Evolutionary conservation across 2,329 filamentous ascomycete species (phyloP).

Genomic region (Penicillium occitanis): DNA sequence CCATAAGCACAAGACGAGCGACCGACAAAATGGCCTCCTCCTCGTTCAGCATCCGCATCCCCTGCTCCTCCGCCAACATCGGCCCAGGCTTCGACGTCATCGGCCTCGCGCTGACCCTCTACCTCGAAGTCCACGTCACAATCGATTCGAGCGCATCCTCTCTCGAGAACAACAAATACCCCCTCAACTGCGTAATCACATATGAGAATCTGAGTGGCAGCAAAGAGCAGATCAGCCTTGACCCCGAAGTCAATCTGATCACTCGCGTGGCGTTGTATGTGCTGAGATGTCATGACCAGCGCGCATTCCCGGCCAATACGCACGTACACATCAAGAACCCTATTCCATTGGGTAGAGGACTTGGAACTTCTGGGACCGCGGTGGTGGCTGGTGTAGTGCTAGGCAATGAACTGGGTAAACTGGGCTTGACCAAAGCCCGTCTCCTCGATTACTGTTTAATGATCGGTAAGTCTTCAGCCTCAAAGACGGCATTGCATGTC

Average conservation of each 20-base stretch:
- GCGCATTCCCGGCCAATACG: slow-evolving; percentile 79
- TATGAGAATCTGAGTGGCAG: slow-evolving; percentile 82
- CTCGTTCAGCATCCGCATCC: slow-evolving; percentile 72
- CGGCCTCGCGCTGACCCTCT: slow-evolving; percentile 85
- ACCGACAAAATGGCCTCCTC: slow-evolving; percentile 24
- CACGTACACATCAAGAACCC: slow-evolving; percentile 94
- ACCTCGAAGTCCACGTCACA: slow-evolving; percentile 84
- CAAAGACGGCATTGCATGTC: not conserved
- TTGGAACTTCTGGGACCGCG: slow-evolving; percentile 93
- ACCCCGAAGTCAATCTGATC: slow-evolving; percentile 86
- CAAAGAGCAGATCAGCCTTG: slow-evolving; percentile 71
- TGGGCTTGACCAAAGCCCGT: slow-evolving; percentile 74
- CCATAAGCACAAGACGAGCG: slow-evolving; percentile 1
- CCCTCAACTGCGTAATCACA: slow-evolving; percentile 73
- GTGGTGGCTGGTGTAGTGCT: slow-evolving; percentile 94
- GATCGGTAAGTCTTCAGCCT: slow-evolving; percentile 64
- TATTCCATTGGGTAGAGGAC: slow-evolving; percentile 85
- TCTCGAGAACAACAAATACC: slow-evolving; percentile 36
- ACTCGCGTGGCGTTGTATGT: slow-evolving; percentile 94
- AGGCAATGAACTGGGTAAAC: slow-evolving; percentile 80
- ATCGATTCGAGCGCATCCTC: slow-evolving; percentile 62
- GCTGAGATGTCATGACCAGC: slow-evolving; percentile 83
- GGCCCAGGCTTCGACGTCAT: slow-evolving; percentile 98
- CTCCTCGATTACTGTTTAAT: slow-evolving; percentile 96
- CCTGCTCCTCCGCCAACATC: slow-evolving; percentile 96